phyloP scores from a whole-genome alignment of 192 early-diverging fungal species.

The Coemansia umbellata region DNA sequence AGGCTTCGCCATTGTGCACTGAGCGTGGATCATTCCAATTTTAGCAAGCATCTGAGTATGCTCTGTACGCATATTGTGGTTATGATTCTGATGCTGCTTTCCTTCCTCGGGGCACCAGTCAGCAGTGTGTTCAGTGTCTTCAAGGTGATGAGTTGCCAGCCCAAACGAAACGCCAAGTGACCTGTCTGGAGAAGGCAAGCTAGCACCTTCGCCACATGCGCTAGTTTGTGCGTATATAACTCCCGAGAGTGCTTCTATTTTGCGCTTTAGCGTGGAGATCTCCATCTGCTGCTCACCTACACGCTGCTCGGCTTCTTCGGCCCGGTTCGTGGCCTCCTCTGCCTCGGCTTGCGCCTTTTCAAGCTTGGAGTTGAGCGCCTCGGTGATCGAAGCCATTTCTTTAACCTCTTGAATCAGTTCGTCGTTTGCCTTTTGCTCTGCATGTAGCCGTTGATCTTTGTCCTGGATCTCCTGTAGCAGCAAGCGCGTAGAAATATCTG shows the following conservation, averaged over 20 bases:
- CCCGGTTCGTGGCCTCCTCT: conserved; percentile 4
- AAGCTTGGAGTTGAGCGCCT: conserved; percentile 4
- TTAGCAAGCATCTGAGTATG: conserved; percentile 1
- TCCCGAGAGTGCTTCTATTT: conserved; percentile 4
- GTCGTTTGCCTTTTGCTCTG: conserved; percentile 17
- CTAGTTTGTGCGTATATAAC: background rate
- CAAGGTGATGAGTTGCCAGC: background rate
- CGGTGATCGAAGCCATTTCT: background rate
- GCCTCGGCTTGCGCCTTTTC: background rate
- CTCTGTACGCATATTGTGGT: background rate
- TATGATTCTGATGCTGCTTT: background rate
- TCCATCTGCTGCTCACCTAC: background rate
- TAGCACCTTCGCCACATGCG: background rate
- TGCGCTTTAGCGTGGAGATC: conserved; percentile 4
- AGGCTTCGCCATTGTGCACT: conserved; percentile 4
- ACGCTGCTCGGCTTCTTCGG: conserved; percentile 1
- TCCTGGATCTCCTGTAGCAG: conserved; percentile 2
- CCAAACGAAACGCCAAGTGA: background rate
- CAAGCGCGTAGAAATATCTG: background rate
- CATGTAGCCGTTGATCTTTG: conserved; percentile 2
- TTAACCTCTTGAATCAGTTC: conserved; percentile 18
- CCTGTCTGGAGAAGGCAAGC: conserved; percentile 6
- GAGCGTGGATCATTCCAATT: conserved; percentile 10
- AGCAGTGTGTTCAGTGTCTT: background rate
- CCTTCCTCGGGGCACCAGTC: too few relatives aligned